Conservation (phyloP, 2,329 filamentous ascomycete species). For the Fusarium poae region DNA sequence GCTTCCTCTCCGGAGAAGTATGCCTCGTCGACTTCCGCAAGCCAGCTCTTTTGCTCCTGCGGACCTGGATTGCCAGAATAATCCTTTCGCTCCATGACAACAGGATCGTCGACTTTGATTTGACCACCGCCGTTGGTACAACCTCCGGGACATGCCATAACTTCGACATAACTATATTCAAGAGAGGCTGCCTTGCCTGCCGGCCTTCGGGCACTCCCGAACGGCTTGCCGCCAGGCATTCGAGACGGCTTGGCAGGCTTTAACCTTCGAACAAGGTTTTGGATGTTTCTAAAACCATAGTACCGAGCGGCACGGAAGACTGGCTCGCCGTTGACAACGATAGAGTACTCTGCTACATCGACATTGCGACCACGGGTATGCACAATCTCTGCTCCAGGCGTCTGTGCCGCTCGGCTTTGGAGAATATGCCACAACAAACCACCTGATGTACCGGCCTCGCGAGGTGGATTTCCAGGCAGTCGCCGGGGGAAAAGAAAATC, state of each 20-base stretch:
- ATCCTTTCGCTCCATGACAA: conserved; percentile 65
- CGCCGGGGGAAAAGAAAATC: conserved; percentile 79
- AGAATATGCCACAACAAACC: conserved; percentile 91
- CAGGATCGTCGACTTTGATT: conserved; percentile 87
- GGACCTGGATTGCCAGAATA: conserved; percentile 71
- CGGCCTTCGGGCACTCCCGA: conserved; percentile 67
- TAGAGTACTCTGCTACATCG: conserved; percentile 88
- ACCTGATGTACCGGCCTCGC: conserved; percentile 82
- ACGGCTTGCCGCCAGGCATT: conserved; percentile 80
- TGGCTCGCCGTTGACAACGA: conserved; percentile 69
- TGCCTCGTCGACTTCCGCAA: conserved; percentile 85
- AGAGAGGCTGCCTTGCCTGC: conserved; percentile 62
- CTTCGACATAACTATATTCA: conserved; percentile 94
- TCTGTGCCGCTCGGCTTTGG: conserved; percentile 75
- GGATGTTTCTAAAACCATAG: conserved; percentile 98
- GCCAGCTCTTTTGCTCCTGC: conserved; percentile 87
- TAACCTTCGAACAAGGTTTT: conserved; percentile 93
- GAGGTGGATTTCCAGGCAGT: conserved; percentile 59
- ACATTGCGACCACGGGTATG: conserved; percentile 84
- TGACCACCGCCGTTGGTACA: conserved; percentile 98
- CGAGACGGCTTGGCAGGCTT: conserved; percentile 84
- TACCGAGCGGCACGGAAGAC: conserved; percentile 88
- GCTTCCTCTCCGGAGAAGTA: conserved; percentile 83
- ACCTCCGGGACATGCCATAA: conserved; percentile 99
- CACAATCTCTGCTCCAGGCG: conserved; percentile 79